Percentiles rank a stretch among this genome's conserved stretches.
phyloP scores from a whole-genome alignment of 352 stramenopile genomes.

The Phytophthora constricta region DNA sequence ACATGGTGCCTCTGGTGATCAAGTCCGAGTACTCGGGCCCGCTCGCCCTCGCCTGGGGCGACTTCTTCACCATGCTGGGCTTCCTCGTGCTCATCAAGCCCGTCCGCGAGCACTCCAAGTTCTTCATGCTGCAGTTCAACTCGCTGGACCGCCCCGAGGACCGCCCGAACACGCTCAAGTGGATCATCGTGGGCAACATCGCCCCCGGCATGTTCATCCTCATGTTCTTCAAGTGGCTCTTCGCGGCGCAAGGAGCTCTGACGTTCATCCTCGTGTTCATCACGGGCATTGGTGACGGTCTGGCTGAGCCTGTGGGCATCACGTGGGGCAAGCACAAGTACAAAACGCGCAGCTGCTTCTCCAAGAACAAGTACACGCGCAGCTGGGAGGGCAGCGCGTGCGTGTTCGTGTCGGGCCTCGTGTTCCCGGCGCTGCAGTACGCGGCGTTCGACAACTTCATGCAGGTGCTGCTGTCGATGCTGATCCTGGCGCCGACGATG shows the following conservation, averaged over 20 bases:
- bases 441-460: constrained; percentile 80
- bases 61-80: constrained; percentile 82
- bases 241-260: constrained; percentile 54
- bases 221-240: constrained; percentile 89
- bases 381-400: constrained; percentile 85
- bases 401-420: constrained; percentile 69
- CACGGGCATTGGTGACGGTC: constrained; percentile 77
- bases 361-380: constrained; percentile 84
- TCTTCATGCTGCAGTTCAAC: constrained; percentile 92
- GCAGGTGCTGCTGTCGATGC: constrained; percentile 79
- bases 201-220: constrained; percentile 75
- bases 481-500: constrained; percentile 81
- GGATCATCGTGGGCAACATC: constrained; percentile 86
- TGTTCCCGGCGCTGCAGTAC: constrained; percentile 82
- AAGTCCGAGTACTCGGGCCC: constrained; percentile 66
- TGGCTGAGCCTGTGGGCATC: constrained; percentile 82
- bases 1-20: constrained; percentile 83
- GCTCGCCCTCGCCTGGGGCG: constrained; percentile 78
- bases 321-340: constrained; percentile 87
- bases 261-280: constrained; percentile 87
- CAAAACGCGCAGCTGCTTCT: constrained; percentile 85
- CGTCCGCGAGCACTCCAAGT: constrained; percentile 75
- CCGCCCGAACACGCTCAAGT: constrained; percentile 86
- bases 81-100: constrained; percentile 89
- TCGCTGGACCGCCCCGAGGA: constrained; percentile 86